A percentile compares a stretch with the other conserved stretches of the same genome.
phyloP scores from a whole-genome alignment of 164 flowering plant species.

The Vitis cinerea region DNA sequence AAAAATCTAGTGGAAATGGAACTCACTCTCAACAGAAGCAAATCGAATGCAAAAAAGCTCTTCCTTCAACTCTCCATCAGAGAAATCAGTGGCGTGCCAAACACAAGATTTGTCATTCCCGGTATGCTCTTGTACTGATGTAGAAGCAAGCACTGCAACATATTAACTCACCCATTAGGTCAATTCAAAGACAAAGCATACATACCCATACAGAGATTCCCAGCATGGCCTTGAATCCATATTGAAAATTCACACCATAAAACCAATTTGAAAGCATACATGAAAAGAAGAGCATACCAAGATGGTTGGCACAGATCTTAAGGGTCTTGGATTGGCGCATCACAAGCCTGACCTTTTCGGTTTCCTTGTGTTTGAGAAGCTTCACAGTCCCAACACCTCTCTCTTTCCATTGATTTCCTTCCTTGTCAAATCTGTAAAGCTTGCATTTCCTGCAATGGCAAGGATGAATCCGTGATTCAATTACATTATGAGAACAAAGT shows the following conservation, averaged over 20 bases:
- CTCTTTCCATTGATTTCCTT: conserved; percentile 1
- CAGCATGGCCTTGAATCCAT: no score
- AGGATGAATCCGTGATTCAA: background rate
- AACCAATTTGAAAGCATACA: background rate
- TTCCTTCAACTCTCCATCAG: conserved; percentile 44
- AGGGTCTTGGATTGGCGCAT: conserved; percentile 4
- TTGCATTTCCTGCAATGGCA: background rate
- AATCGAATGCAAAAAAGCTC: conserved; percentile 41
- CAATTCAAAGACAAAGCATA: background rate
- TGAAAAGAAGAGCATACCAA: background rate
- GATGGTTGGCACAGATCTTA: background rate
- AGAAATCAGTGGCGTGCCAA: conserved; percentile 45
- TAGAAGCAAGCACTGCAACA: conserved; percentile 28
- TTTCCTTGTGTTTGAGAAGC: background rate
- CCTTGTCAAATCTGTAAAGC: background rate
- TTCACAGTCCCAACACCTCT: conserved; percentile 1
- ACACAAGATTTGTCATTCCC: conserved; percentile 42
- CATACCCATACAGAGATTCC: no score
- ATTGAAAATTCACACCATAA: no score
- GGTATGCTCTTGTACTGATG: conserved; percentile 31
- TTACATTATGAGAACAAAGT: background rate
- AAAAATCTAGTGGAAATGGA: background rate
- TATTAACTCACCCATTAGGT: background rate
- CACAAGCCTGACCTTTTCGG: background rate
- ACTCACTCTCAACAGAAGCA: conserved; percentile 40